Base-by-base conservation (phyloP, 805 yeast genomes). In the Scheffersomyces coipomensis region DNA sequence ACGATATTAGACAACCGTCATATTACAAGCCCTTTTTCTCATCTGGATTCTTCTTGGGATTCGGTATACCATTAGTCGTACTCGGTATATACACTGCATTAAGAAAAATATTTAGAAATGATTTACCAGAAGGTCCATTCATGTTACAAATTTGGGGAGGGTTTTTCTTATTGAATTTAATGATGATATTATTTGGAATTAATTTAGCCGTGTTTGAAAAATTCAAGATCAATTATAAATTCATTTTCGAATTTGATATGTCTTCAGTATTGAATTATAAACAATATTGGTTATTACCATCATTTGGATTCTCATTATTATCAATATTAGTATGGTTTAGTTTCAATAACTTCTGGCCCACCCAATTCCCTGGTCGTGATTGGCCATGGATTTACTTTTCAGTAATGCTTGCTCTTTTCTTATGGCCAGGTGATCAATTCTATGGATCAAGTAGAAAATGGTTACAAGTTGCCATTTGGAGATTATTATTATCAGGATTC, bases 61-160 rank as follows among this genome's bases (percentile, higher is more conserved):
- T 83, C 3, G 76, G 88, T 0, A 33, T 85, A 2, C 91, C 96
- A 1, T 63, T 93, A 13, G 65, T 86, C n/a, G 55, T 71, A 0
- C 73, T 81, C 39, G 83, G 85, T 0, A 40, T 88, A 1, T 74
- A 71, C 38, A 46, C 62, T 3, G 89, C 83, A 0, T 60, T 83
- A 9, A 54, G 62, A 11, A 58, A 66, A 13, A 67, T 72, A 0
- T 11, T 66, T 1, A 44, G 41, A 4, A 68, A 72, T 0, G 56
- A 55, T 1, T 56, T 78, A 2, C 78, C 79, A 0, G 85, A 83
- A 44, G 85, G 83, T 0, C 65, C 60, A 32, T 82, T 65, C 42
- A 53, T 91, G 40, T 60, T 91, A 29, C 98, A 95, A 52, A 72
- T 93, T 3, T 93, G 97, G 96, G 97, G 84, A 7, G 98, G 98